These are phyloP conservation scores for Hypsizygus ulmarius DNA, from an alignment of 1,284 basidiomycete genomes.

Conservation along the genomic window DNA sequence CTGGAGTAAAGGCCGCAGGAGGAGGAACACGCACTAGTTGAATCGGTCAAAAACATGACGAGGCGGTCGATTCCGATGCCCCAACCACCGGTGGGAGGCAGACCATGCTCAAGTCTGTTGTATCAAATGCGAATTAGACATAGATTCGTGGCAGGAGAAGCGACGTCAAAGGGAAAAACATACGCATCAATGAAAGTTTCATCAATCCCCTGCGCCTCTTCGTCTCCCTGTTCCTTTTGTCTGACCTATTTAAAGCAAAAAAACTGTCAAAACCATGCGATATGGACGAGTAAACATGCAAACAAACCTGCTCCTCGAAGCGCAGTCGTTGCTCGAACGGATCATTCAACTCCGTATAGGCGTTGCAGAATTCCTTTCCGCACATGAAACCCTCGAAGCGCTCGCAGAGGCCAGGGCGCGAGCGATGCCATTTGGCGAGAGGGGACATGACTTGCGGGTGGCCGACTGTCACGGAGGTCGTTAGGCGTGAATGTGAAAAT, in stretches of 20 bases:
- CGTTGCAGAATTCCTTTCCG: slow-evolving; percentile 97
- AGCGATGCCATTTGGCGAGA: slow-evolving; percentile 94
- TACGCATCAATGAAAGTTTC: slow-evolving; percentile 92
- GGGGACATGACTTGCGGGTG: slow-evolving; percentile 99
- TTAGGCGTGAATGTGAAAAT: slow-evolving; percentile 1
- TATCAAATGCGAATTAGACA: too few species aligned
- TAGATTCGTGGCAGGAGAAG: slow-evolving; percentile 6
- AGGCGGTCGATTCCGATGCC: slow-evolving; percentile 92
- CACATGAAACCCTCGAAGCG: slow-evolving; percentile 99
- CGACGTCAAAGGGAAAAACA: slow-evolving; percentile 25
- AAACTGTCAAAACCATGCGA: slow-evolving; percentile 13
- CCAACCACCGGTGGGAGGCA: slow-evolving; percentile 97
- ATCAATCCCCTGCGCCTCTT: slow-evolving; percentile 97
- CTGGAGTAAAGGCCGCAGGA: background rate
- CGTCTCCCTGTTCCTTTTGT: slow-evolving; percentile 97
- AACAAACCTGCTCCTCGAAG: slow-evolving; percentile 83
- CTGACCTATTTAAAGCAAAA: slow-evolving; percentile 50
- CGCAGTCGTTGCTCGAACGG: slow-evolving; percentile 94
- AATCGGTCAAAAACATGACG: slow-evolving; percentile 96
- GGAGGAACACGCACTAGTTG: slow-evolving; percentile 61
- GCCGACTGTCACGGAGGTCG: slow-evolving; percentile 58
- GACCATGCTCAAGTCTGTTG: slow-evolving; percentile 88
- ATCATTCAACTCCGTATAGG: slow-evolving; percentile 98
- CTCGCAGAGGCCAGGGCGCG: slow-evolving; percentile 92
- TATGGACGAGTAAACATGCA: slow-evolving; percentile 24